phyloP scores from a whole-genome alignment of 305 asterid species.

The Fraxinus nigra region DNA sequence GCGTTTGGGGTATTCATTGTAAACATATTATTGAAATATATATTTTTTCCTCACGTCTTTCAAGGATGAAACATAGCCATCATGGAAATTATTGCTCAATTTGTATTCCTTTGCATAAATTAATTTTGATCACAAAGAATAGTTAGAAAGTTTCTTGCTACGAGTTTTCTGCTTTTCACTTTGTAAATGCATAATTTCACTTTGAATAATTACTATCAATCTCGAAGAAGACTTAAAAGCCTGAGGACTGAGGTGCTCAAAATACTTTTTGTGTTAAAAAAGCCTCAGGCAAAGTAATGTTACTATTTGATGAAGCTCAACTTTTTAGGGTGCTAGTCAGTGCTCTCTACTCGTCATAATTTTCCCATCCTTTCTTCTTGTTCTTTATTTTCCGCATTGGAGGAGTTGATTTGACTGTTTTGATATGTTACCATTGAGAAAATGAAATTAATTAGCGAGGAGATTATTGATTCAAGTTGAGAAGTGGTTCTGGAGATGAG shows the following conservation, averaged over 20 bases:
- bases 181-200: neutral
- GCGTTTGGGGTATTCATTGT: conserved; percentile 8
- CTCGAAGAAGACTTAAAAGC: neutral
- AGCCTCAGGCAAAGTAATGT: neutral
- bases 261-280: neutral
- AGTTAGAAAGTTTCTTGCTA: neutral
- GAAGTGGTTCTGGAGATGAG: neutral
- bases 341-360: neutral
- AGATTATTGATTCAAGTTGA: neutral
- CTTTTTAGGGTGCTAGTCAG: neutral
- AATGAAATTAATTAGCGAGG: neutral
- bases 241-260: neutral
- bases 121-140: neutral
- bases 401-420: neutral
- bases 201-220: neutral
- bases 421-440: neutral
- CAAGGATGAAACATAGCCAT: neutral
- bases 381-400: neutral
- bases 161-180: neutral
- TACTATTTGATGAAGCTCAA: neutral
- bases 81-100: neutral
- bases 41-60: neutral
- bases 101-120: neutral
- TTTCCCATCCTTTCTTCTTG: neutral
- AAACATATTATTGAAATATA: neutral